Percentiles rank a stretch among this genome's conserved stretches.
Evolutionary conservation across 2,329 filamentous ascomycete genomes (phyloP).

Genomic region (Thelonectria rubi): DNA sequence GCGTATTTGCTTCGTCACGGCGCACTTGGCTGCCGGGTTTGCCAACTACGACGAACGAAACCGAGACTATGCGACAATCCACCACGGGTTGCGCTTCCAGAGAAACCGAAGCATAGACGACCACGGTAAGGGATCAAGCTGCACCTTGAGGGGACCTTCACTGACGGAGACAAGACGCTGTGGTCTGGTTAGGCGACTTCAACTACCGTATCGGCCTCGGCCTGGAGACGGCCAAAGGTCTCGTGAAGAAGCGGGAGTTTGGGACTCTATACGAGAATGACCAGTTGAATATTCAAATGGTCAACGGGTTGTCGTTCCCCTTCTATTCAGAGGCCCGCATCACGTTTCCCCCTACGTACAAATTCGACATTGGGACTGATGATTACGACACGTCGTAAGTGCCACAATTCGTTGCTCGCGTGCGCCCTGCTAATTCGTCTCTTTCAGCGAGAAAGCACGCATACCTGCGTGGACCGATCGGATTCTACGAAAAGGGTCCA

Average conservation of each 20-base stretch:
- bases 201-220: slow-evolving; percentile 94
- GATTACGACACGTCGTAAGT: slow-evolving; percentile 88
- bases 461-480: slow-evolving; percentile 98
- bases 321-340: slow-evolving; percentile 93
- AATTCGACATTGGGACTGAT: slow-evolving; percentile 89
- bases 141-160: slow-evolving; percentile 30
- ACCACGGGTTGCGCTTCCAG: slow-evolving; percentile 87
- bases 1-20: slow-evolving; percentile 93
- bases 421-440: slow-evolving; percentile 26
- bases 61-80: slow-evolving; percentile 89
- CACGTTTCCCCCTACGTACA: slow-evolving; percentile 92
- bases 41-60: slow-evolving; percentile 97
- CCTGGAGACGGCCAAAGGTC: slow-evolving; percentile 77
- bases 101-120: slow-evolving; percentile 90
- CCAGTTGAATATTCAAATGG: slow-evolving; percentile 96
- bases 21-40: slow-evolving; percentile 95
- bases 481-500: slow-evolving; percentile 84
- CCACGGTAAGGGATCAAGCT: slow-evolving; percentile 66
- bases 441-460: slow-evolving; percentile 81
- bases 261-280: slow-evolving; percentile 89
- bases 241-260: slow-evolving; percentile 78
- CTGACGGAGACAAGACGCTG: slow-evolving; percentile 60
- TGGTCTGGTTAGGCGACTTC: slow-evolving; percentile 97
- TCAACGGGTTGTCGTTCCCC: slow-evolving; percentile 86
- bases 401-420: not conserved